Percentiles rank a stretch among this genome's conserved stretches.
phyloP scores from a whole-genome alignment of 140 eudicot species.

The Erigeron philadelphicus region DNA sequence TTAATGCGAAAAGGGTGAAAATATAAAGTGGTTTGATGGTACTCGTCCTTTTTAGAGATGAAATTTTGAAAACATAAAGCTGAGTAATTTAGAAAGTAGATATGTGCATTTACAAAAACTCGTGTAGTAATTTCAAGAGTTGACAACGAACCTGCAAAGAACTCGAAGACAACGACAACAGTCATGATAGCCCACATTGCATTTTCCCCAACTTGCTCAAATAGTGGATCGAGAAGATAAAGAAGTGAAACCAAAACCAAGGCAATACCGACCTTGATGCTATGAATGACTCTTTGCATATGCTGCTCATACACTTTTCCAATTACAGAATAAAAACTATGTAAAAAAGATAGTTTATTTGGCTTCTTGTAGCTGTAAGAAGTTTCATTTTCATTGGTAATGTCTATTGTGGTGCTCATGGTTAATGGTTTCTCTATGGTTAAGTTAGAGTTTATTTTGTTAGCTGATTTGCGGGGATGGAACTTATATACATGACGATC shows the following conservation, averaged over 20 bases:
- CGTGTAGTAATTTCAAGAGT: neutral
- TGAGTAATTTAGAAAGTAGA: too few species aligned
- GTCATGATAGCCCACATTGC: conserved; percentile 99
- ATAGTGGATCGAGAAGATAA: conserved; percentile 65
- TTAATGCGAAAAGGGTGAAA: too few species aligned
- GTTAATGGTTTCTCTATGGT: conserved; percentile 12
- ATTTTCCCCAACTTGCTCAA: conserved; percentile 74
- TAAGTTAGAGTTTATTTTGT: conserved; percentile 11
- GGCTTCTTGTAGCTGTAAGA: conserved; percentile 28
- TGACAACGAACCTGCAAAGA: conserved; percentile 56
- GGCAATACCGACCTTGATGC: conserved; percentile 75
- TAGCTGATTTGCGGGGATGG: conserved; percentile 21
- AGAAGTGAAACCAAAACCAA: conserved; percentile 76
- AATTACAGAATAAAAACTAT: conserved; percentile 27
- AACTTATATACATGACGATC: conserved; percentile 26
- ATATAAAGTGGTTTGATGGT: neutral
- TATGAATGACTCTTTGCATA: conserved; percentile 43
- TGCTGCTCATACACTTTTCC: conserved; percentile 25
- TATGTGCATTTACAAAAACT: neutral
- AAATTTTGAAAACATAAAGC: neutral
- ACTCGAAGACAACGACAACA: conserved; percentile 81
- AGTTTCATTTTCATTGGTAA: conserved; percentile 32
- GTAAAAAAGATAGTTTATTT: conserved; percentile 21
- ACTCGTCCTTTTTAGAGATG: neutral
- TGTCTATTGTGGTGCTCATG: conserved; percentile 40